Conservation (phyloP, 148 eudicot genomes). For the Chenopodium quinoa region DNA sequence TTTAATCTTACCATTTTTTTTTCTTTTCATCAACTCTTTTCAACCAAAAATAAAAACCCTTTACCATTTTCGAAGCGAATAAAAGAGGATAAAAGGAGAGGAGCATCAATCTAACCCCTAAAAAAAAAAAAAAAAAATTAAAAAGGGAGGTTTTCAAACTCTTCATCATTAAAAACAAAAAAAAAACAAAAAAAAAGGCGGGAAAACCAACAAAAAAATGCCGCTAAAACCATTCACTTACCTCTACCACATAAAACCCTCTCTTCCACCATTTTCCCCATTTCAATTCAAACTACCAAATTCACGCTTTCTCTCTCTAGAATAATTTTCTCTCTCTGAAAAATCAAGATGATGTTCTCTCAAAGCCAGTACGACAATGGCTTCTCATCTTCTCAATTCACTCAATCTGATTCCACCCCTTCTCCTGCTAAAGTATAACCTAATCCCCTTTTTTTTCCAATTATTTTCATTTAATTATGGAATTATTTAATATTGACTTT, state of each 20-base stretch:
- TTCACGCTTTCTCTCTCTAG: slow-evolving; percentile 7
- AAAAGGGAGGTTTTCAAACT: no score
- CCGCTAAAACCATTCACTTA: slow-evolving; percentile 38
- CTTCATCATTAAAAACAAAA: not conserved
- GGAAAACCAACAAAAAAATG: slow-evolving; percentile 30
- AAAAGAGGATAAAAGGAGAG: no score
- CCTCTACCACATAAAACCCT: not conserved
- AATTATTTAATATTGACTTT: not conserved
- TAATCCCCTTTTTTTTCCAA: not conserved
- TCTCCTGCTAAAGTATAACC: slow-evolving; percentile 49
- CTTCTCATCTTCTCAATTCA: slow-evolving; percentile 56
- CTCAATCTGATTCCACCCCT: slow-evolving; percentile 42
- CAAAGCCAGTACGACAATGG: slow-evolving; percentile 59
- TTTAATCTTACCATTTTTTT: no score
- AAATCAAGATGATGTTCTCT: slow-evolving; percentile 39
- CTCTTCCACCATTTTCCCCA: not conserved
- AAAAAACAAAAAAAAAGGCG: slow-evolving; percentile 21
- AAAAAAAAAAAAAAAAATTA: no score
- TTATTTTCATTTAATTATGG: not conserved
- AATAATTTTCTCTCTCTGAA: slow-evolving; percentile 4
- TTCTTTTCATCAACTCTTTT: no score
- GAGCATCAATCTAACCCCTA: no score
- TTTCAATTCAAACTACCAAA: not conserved
- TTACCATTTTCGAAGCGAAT: accelerated
- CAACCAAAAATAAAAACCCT: no score